These are phyloP conservation scores for Rozella allomycis DNA, from an alignment of 371 early-diverging fungal species.

Conservation along the genomic window DNA sequence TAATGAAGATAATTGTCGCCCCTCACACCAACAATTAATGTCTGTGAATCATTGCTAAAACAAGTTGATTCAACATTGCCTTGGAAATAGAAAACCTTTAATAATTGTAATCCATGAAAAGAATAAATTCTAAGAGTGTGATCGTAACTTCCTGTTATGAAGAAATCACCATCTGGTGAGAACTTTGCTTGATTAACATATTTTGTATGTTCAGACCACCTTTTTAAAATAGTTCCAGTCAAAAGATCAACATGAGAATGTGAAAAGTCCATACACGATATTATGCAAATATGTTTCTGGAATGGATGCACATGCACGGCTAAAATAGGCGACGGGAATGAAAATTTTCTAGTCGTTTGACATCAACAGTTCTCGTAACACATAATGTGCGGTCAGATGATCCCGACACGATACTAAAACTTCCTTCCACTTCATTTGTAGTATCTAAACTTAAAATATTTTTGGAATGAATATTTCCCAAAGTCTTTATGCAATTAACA, in stretches of 20 bases:
- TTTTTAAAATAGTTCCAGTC: conserved; percentile 20
- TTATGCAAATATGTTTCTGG: too few relatives aligned
- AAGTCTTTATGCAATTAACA: too few relatives aligned
- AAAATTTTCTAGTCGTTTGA: too few relatives aligned
- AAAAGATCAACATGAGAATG: conserved; percentile 30
- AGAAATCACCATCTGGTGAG: conserved; percentile 26
- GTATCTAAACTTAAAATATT: too few relatives aligned
- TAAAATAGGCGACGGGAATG: too few relatives aligned
- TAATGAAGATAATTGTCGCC: conserved; percentile 52
- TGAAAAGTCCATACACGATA: conserved; percentile 47
- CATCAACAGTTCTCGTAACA: too few relatives aligned
- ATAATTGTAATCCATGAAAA: conserved; percentile 7
- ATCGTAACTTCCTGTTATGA: conserved; percentile 49
- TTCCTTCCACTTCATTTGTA: too few relatives aligned
- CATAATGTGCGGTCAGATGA: too few relatives aligned
- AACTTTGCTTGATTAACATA: conserved; percentile 41
- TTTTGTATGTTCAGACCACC: conserved; percentile 39
- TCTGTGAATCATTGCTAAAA: conserved; percentile 11
- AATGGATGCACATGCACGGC: too few relatives aligned
- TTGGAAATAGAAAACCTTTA: conserved; percentile 14
- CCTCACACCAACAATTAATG: conserved; percentile 34
- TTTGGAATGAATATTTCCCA: too few relatives aligned
- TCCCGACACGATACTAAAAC: too few relatives aligned
- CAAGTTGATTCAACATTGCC: conserved; percentile 37
- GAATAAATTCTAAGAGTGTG: conserved; percentile 36